A percentile compares a stretch with the other conserved stretches of the same genome.
phyloP scores from a whole-genome alignment of 2,329 filamentous ascomycete species.

The Chaetothyriales sp. region DNA sequence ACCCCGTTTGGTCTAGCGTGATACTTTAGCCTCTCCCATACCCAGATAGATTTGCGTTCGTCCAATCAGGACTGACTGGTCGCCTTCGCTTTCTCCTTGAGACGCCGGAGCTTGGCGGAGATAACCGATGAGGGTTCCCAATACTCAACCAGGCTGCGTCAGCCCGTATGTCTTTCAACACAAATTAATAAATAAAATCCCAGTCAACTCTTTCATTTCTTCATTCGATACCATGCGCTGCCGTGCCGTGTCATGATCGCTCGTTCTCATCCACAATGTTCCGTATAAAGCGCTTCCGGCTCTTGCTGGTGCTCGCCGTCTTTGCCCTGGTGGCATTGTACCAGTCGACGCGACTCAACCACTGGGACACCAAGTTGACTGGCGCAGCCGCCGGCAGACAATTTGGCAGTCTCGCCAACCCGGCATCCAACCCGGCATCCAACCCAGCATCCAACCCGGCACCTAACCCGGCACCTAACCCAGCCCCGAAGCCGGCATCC shows the following conservation, averaged over 20 bases:
- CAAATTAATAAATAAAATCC: no score
- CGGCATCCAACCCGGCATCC: background rate
- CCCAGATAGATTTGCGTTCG: no score
- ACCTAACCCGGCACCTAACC: no score
- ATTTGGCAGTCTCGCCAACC: background rate
- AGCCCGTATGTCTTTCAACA: no score
- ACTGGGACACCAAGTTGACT: background rate
- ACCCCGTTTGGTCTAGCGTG: no score
- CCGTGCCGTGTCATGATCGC: background rate
- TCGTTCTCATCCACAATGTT: background rate
- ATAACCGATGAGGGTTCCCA: no score
- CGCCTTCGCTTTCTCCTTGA: no score
- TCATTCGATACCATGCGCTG: background rate
- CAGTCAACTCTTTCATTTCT: background rate
- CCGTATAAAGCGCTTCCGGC: background rate
- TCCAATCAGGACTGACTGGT: no score
- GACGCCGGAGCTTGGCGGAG: no score
- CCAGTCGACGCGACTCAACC: background rate
- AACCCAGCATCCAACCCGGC: background rate
- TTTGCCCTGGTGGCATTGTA: background rate
- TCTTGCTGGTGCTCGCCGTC: background rate
- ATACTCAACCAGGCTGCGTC: no score
- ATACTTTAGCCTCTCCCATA: no score
- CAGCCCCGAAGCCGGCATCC: background rate
- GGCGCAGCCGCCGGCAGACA: background rate